phyloP scores from a whole-genome alignment of 2,329 filamentous ascomycete species.

The Diaporthe vexans region DNA sequence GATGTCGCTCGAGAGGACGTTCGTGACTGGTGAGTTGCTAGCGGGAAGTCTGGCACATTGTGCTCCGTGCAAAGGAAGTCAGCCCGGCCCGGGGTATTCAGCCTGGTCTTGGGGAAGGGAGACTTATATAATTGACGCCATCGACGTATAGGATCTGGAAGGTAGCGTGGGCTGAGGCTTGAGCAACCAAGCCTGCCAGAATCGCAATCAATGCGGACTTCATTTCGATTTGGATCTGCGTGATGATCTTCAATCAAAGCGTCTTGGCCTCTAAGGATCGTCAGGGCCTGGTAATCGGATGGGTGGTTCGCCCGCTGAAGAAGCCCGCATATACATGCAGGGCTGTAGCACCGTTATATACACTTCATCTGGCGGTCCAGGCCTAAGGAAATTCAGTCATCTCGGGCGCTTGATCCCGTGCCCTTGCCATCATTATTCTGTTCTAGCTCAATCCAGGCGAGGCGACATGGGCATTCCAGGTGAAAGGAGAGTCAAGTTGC shows the following conservation, averaged over 20 bases:
- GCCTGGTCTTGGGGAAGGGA: not conserved
- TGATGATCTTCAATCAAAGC: constrained; percentile 12
- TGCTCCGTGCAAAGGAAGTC: constrained; percentile 50
- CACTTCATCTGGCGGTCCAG: constrained; percentile 18
- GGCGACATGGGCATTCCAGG: not conserved
- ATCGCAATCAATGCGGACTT: constrained; percentile 52
- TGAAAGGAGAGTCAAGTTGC: not conserved
- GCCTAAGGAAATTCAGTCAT: not conserved
- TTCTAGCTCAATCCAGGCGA: constrained; percentile 6
- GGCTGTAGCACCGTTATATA: constrained; percentile 22
- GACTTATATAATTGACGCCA: constrained; percentile 57
- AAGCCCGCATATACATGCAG: not conserved
- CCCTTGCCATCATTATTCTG: constrained; percentile 5
- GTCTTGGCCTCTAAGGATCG: constrained; percentile 31
- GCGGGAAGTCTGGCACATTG: constrained; percentile 63
- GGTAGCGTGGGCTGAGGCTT: constrained; percentile 61
- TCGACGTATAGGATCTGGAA: constrained; percentile 66
- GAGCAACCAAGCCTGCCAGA: constrained; percentile 52
- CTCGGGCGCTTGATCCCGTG: constrained; percentile 16
- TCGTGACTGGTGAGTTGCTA: constrained; percentile 65
- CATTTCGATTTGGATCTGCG: constrained; percentile 47
- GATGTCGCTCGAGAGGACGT: constrained; percentile 58
- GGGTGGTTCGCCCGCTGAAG: not conserved
- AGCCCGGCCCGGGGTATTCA: constrained; percentile 29
- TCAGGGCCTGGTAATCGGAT: constrained; percentile 1